Conservation (phyloP, 2,329 filamentous ascomycete genomes). For the Fusarium stilboides region DNA sequence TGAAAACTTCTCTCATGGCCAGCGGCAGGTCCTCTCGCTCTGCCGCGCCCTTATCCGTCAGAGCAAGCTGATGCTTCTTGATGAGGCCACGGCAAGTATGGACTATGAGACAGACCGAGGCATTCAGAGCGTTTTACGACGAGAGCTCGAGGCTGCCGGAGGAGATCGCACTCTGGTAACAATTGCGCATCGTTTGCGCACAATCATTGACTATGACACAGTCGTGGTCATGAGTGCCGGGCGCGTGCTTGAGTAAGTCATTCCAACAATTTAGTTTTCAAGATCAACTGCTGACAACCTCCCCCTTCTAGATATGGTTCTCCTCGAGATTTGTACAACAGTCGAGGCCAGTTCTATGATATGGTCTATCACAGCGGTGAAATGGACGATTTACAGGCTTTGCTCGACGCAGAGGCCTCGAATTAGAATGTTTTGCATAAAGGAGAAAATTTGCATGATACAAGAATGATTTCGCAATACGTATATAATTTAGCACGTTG, state of each 20-base stretch:
- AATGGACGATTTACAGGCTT: slow-evolving; percentile 61
- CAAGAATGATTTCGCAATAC: not conserved
- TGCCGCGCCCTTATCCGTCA: slow-evolving; percentile 69
- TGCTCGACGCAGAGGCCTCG: slow-evolving; percentile 48
- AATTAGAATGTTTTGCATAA: not conserved
- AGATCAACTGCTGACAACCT: slow-evolving; percentile 9
- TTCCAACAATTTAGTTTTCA: not conserved
- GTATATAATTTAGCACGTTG: not conserved
- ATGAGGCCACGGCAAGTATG: slow-evolving; percentile 73
- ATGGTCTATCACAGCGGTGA: slow-evolving; percentile 71
- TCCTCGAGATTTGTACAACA: slow-evolving; percentile 63
- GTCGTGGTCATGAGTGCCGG: slow-evolving; percentile 71
- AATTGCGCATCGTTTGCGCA: slow-evolving; percentile 71
- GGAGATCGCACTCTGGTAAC: slow-evolving; percentile 68
- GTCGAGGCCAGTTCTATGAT: slow-evolving; percentile 65
- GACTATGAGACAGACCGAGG: slow-evolving; percentile 71
- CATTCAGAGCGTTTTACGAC: slow-evolving; percentile 68
- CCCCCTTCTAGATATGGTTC: slow-evolving; percentile 58
- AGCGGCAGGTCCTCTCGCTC: slow-evolving; percentile 71
- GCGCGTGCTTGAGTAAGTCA: slow-evolving; percentile 65
- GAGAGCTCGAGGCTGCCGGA: slow-evolving; percentile 62
- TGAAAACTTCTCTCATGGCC: slow-evolving; percentile 71
- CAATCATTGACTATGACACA: slow-evolving; percentile 72
- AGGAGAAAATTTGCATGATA: not conserved
- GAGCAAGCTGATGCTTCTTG: slow-evolving; percentile 69